These are phyloP conservation scores for Gossypium aridum DNA, from an alignment of 441 rosid genomes.

Conservation along the genomic window DNA sequence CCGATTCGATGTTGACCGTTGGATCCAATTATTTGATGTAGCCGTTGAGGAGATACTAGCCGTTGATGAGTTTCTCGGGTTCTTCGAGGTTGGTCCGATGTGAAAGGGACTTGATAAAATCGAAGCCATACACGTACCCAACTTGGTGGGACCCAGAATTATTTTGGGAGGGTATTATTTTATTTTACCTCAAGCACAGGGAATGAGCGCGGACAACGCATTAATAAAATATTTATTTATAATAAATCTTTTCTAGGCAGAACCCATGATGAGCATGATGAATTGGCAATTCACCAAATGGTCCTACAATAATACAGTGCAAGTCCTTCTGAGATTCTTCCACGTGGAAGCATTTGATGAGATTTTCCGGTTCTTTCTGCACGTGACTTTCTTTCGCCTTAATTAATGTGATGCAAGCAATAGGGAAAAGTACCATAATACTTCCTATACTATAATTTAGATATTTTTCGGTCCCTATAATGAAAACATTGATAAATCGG, in stretches of 20 bases:
- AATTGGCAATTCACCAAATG: background rate
- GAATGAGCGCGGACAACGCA: conserved; percentile 18
- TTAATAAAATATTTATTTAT: background rate
- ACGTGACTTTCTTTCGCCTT: background rate
- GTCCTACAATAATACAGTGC: conserved; percentile 6
- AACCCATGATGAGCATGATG: background rate
- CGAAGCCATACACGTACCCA: conserved; percentile 40
- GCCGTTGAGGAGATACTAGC: conserved; percentile 41
- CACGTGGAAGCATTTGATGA: conserved; percentile 19
- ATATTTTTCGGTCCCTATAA: too few relatives aligned
- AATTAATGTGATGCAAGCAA: background rate
- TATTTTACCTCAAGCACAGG: conserved; percentile 26
- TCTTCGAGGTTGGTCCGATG: conserved; percentile 18
- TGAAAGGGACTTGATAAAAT: conserved; percentile 21
- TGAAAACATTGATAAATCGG: too few relatives aligned
- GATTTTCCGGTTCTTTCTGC: conserved; percentile 7
- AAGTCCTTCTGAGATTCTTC: background rate
- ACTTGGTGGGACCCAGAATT: conserved; percentile 14
- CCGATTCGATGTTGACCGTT: conserved; percentile 37
- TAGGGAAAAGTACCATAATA: too few relatives aligned
- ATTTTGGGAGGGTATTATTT: background rate
- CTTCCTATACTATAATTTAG: too few relatives aligned
- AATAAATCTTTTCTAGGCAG: background rate
- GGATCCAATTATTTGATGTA: conserved; percentile 29
- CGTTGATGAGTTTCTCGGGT: conserved; percentile 35